A percentile compares a stretch with the other conserved stretches of the same genome.
These are phyloP conservation scores for Limnanthes douglasii DNA, from an alignment of 345 rosid species.

Conservation along the genomic window DNA sequence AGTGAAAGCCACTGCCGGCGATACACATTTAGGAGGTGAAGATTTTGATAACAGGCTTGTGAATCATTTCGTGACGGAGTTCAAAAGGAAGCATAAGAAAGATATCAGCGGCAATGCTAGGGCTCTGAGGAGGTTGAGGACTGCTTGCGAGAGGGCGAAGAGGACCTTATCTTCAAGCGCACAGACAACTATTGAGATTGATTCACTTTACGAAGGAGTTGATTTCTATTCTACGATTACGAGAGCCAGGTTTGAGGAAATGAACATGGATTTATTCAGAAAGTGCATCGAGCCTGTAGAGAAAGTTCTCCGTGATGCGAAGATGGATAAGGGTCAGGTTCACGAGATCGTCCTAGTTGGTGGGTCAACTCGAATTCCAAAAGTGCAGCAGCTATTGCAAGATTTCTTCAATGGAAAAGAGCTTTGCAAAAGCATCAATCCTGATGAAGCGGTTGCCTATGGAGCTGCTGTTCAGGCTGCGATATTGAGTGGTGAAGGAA, in stretches of 20 bases:
- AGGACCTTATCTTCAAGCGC: constrained; percentile 26
- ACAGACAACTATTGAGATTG: constrained; percentile 21
- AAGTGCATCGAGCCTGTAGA: constrained; percentile 40
- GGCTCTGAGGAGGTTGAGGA: constrained; percentile 43
- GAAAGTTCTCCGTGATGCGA: constrained; percentile 31
- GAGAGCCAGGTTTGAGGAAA: constrained; percentile 11
- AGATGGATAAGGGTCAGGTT: constrained; percentile 32
- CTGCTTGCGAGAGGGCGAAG: no score
- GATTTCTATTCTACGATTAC: constrained; percentile 26
- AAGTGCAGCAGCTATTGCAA: constrained; percentile 32
- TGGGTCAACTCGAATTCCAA: constrained; percentile 43
- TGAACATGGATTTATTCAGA: constrained; percentile 34
- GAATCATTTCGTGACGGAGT: constrained; percentile 34
- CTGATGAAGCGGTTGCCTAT: constrained; percentile 40
- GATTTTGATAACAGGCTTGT: constrained; percentile 41
- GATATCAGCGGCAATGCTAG: constrained; percentile 35
- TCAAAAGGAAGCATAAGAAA: constrained; percentile 34
- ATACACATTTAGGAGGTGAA: constrained; percentile 44
- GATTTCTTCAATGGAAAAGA: constrained; percentile 39
- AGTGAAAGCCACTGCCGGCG: constrained; percentile 44
- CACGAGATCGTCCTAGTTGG: constrained; percentile 42
- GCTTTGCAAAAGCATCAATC: constrained; percentile 40
- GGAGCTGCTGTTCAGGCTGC: constrained; percentile 46
- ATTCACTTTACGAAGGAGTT: constrained; percentile 33
- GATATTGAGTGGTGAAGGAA: constrained; percentile 28